Base-by-base conservation (phyloP, 163 green algal genomes). In the Volvox carteri region DNA sequence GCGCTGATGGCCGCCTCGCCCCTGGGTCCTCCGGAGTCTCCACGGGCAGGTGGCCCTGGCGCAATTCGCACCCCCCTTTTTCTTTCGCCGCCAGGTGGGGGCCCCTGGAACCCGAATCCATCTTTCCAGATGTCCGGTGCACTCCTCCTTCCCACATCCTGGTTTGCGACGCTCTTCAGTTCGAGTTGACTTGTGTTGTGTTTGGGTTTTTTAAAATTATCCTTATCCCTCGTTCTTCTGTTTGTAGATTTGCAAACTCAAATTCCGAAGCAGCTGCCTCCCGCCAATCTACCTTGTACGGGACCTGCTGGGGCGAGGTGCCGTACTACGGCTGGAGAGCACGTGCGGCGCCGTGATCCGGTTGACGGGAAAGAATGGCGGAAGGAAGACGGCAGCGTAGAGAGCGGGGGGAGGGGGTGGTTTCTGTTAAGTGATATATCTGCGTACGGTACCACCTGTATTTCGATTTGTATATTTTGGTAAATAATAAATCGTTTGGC, bases 301-400 rank as follows among this genome's bases (percentile, higher is more conserved):
- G 30, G 80, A 87, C 62, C 35, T 87, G 65, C 44, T 72, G 65
- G 80, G 80, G 4, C 80, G 65, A 0, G 80, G 80, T 35, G 35
- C 65, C 19, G 65, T 50, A 0, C 39, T n/a, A 33, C 42, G 65
- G 39, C 50, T 87, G 30, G 30, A 79, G 7, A 78, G 28, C 42
- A 67, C 79, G 2, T 50, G 23, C 30, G 79, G 79, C 1, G 41
- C 79, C 42, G 28, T 86, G n/a, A 37, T 86, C 18, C 30, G 33
- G n/a, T 42, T 86, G 25, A 5, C 78, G 33, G 72, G 41, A 2
- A 60, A 42, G 62, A 65, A 12, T 30, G 5, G 2, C 5, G 54
- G 54, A 23, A 2, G 28, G 3, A 30, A 23, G 28, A 65, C 5
- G 7, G 54, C 54, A 11, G 25, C 54, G 25, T 23, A 19, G 54